Percentiles rank a stretch among this genome's conserved stretches.
These are phyloP conservation scores for Trichoderma orchidacearum DNA, from an alignment of 495 filamentous ascomycete genomes.

Conservation along the genomic window DNA sequence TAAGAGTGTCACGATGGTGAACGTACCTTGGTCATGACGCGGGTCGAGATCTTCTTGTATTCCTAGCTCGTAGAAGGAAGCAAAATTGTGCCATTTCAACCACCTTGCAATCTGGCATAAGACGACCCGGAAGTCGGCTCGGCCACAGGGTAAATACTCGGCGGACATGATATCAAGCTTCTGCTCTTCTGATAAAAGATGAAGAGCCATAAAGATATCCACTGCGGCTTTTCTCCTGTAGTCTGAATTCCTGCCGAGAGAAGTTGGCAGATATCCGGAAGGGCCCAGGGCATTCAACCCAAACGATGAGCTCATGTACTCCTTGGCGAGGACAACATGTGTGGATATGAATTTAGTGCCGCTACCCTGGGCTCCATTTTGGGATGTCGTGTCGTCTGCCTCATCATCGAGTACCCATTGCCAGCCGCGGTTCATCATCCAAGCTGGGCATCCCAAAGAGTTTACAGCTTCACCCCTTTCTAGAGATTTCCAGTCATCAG, in stretches of 20 bases:
- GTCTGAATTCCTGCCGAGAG: conserved; percentile 33
- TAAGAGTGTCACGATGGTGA: not conserved
- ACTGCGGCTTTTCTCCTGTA: conserved; percentile 46
- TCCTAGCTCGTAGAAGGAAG: conserved; percentile 57
- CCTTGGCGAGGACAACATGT: conserved; percentile 25
- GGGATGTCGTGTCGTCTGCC: conserved; percentile 7
- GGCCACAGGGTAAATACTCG: conserved; percentile 36
- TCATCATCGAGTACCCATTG: conserved; percentile 55
- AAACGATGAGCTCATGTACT: conserved; percentile 43
- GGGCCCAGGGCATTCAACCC: conserved; percentile 36
- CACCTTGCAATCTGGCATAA: conserved; percentile 71
- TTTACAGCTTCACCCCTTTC: conserved; percentile 21
- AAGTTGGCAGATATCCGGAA: conserved; percentile 50
- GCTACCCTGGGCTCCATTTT: conserved; percentile 4
- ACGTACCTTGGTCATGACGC: conserved; percentile 14
- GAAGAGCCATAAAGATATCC: conserved; percentile 62
- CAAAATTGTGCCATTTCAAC: conserved; percentile 73
- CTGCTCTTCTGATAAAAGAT: conserved; percentile 76
- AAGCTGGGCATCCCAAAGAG: conserved; percentile 44
- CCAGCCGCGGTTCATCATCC: conserved; percentile 59
- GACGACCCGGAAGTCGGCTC: conserved; percentile 47
- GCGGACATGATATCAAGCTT: conserved; percentile 60
- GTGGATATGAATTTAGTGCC: conserved; percentile 26
- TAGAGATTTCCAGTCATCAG: conserved; percentile 24
- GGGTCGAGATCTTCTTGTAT: conserved; percentile 29